Base-by-base conservation (phyloP, 2,329 filamentous ascomycete species). In the Elsinoe fawcettii region DNA sequence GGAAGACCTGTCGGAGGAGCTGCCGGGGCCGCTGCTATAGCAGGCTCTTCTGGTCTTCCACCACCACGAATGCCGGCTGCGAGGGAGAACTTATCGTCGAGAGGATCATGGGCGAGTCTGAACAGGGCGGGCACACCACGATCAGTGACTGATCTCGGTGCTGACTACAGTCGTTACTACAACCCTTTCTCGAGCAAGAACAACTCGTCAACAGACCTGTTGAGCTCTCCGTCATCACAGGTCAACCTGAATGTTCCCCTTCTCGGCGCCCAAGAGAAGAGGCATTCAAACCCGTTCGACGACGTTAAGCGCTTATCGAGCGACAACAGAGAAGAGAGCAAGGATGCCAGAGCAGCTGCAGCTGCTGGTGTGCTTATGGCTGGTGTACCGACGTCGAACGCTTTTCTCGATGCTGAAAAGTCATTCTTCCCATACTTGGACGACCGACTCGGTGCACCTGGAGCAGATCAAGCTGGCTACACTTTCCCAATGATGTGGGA, bases 401-500 rank as follows among this genome's bases (percentile, higher is more conserved):
- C 36, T 9, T 41, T 39, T 20, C 64, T 63, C 18, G 63, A 70
- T 65, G 60, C 64, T 46, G 63, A 71, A 64, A 69, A 72, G 64
- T 60, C 62, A 7, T 69, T 70, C 59, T 71, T 74, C 60, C 69
- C 70, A 2, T 72, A 73, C 23, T 63, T 77, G 9, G 75, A 80
- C 63, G 76, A 80, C 61, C 69, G 75, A 30, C 65, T 80, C 11
- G 70, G 67, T 16, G 74, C 72, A 7, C 75, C 76, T 1, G 69
- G 66, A 61, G 64, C 73, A 20, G 75, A 75, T 57, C 68, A 70
- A 34, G 72, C 70, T 22, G 70, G 71, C 20, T 69, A 69, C 59
- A 64, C 62, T 0, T 76, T 75, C 63, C 73, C 77, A 3, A 63
- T 80, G 18, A 77, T 77, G 60, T 68, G 70, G 12, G 73, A 80